Base-by-base conservation (phyloP, 164 flowering plant species). In the Macadamia tetraphylla region DNA sequence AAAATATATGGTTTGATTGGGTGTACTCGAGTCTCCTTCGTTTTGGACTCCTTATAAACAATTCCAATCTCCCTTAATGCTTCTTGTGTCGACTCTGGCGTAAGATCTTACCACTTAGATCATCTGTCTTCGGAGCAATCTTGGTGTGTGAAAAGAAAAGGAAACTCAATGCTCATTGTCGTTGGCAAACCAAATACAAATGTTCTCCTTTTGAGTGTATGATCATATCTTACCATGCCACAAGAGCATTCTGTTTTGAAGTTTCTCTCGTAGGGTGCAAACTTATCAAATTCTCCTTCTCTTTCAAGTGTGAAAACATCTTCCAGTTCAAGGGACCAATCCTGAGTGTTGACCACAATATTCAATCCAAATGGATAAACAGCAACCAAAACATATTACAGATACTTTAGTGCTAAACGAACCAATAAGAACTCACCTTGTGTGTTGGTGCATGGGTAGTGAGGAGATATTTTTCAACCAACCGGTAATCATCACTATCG, bases 391-490 rank as follows among this genome's bases (percentile, higher is more conserved):
- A 56, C 13, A 32, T 66, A 58, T 43, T 60, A 46, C 52, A 58
- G 49, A 6, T 7, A 35, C 29, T 9, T n/a, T 44, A 3, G 11
- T 29, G 7, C 30, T 43, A 23, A 30, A 69, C 5, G 31, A 13
- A 63, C 6, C 29, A 66, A 57, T 17, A 67, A 67, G 60, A 9
- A 78, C 86, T 58, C 67, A 94, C 99, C 78, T 81, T 89, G 75
- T 95, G 97, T 1, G 97, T 92, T 40, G 99, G 94, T 44, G 99
- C 98, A 84, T 92, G 98, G 60, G 99, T 92, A 52, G 78, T 87
- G 6, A 70, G 90, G 70, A 95, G 96, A 80, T 86, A 95, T 71
- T 87, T 89, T 79, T 95, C 85, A 63, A 90, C 85, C 77, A 92
- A 71, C 63, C 29, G 81, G 76, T 81, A 92, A 68, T 91, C 93